A percentile compares a stretch with the other conserved stretches of the same genome.
Conservation (phyloP, 176 grass and related monocot genomes). For the Dactylis glomerata region DNA sequence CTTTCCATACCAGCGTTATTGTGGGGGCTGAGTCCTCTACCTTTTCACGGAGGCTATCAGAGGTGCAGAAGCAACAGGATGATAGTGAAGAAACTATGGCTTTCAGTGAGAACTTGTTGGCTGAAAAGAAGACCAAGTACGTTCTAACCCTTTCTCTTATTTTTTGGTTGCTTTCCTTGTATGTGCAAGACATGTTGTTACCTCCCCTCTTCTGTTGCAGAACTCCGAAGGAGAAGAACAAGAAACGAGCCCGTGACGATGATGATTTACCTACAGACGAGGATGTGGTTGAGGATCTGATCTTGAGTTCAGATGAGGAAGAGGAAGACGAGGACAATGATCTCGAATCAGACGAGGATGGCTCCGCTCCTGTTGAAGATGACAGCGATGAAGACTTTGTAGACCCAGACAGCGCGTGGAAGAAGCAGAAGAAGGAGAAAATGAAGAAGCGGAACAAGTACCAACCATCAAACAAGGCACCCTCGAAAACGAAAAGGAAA, state of each 20-base stretch:
- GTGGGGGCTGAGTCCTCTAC: conserved; percentile 73
- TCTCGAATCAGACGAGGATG: conserved; percentile 23
- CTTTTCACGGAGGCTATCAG: conserved; percentile 57
- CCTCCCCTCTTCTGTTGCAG: conserved; percentile 19
- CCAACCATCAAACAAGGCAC: not conserved
- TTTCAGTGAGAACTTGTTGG: conserved; percentile 71
- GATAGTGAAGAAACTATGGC: conserved; percentile 56
- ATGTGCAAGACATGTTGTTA: conserved; percentile 4
- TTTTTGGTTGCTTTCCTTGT: not conserved
- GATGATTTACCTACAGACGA: conserved; percentile 49
- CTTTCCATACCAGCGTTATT: conserved; percentile 53
- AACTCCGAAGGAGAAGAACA: conserved; percentile 52
- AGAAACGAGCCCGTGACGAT: conserved; percentile 51
- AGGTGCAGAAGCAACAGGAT: conserved; percentile 54
- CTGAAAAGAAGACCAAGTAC: conserved; percentile 79
- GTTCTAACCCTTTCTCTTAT: conserved; percentile 7
- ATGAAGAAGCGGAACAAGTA: conserved; percentile 39
- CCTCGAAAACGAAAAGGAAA: conserved; percentile 48
- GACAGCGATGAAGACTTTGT: conserved; percentile 40
- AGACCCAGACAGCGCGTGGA: conserved; percentile 40
- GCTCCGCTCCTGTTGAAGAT: conserved; percentile 39
- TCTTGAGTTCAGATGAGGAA: conserved; percentile 89
- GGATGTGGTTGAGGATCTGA: conserved; percentile 79
- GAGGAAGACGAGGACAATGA: conserved; percentile 18
- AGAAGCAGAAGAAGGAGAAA: conserved; percentile 47